Percentiles rank a stretch among this genome's conserved stretches.
phyloP scores from a whole-genome alignment of 306 rosid genomes.

The Hippophae tibetana region DNA sequence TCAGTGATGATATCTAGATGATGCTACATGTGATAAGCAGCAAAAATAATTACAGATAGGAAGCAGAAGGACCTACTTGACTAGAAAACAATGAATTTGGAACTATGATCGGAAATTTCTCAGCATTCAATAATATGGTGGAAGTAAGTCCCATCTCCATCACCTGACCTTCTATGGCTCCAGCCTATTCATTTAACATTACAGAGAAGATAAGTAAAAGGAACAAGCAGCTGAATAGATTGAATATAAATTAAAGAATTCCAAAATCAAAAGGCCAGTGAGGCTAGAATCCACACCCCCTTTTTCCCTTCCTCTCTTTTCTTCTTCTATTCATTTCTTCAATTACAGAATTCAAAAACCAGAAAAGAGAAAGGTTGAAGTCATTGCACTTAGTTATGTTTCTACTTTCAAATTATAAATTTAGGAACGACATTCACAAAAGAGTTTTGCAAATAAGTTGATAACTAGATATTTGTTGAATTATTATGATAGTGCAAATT shows the following conservation, averaged over 20 bases:
- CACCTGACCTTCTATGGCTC: slow-evolving; percentile 86
- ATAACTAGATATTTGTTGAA: not conserved
- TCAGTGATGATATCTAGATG: too few relatives aligned
- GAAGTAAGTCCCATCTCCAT: slow-evolving; percentile 88
- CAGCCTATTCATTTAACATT: slow-evolving; percentile 44
- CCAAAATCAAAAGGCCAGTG: not conserved
- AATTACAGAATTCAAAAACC: too few relatives aligned
- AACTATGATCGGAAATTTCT: slow-evolving; percentile 81
- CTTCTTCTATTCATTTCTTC: too few relatives aligned
- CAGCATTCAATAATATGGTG: slow-evolving; percentile 71
- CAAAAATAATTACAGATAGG: slow-evolving; percentile 5
- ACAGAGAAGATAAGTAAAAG: not conserved
- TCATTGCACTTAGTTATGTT: too few relatives aligned
- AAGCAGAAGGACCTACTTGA: slow-evolving; percentile 37
- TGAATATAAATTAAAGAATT: not conserved
- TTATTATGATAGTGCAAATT: too few relatives aligned
- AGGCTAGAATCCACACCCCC: not conserved
- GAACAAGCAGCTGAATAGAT: not conserved
- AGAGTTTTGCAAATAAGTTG: not conserved
- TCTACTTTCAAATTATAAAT: too few relatives aligned
- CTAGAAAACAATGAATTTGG: slow-evolving; percentile 85
- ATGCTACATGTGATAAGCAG: not conserved
- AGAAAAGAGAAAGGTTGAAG: too few relatives aligned
- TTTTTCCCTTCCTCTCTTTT: too few relatives aligned
- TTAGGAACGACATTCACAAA: too few relatives aligned